These are phyloP conservation scores for Solanum medicagineum DNA, from an alignment of 257 asterid species.

Conservation along the genomic window DNA sequence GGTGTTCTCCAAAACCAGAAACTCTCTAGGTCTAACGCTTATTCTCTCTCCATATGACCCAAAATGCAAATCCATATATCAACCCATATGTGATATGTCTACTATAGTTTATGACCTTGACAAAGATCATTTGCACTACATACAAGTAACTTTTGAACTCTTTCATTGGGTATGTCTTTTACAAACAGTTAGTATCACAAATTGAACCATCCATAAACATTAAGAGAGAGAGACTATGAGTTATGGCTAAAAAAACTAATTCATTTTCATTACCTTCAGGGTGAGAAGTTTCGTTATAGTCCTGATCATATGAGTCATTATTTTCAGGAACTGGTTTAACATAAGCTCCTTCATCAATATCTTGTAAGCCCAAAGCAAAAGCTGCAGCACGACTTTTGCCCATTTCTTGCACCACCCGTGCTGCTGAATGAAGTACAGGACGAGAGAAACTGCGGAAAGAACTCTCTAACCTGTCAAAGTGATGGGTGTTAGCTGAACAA, in stretches of 20 bases:
- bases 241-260: not conserved
- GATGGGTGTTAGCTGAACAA: not conserved
- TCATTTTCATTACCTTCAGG: constrained; percentile 59
- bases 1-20: not conserved
- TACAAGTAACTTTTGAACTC: not conserved
- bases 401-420: constrained; percentile 98
- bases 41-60: not conserved
- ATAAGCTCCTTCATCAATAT: constrained; percentile 86
- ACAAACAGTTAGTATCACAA: not conserved
- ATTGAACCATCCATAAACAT: not conserved
- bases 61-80: not conserved
- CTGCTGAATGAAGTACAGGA: constrained; percentile 94
- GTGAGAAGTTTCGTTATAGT: constrained; percentile 70
- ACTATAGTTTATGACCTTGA: not conserved
- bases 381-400: constrained; percentile 99
- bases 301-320: constrained; percentile 62
- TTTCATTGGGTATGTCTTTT: not conserved
- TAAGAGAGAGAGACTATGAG: not conserved
- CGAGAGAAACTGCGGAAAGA: constrained; percentile 94
- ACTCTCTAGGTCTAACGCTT: not conserved
- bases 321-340: constrained; percentile 54
- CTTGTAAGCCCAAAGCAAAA: constrained; percentile 83
- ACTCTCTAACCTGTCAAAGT: constrained; percentile 67
- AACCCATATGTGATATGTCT: not conserved
- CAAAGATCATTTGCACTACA: not conserved